These are phyloP conservation scores for Edaphochlamys debaryana DNA, from an alignment of 139 green algal species.

Conservation along the genomic window DNA sequence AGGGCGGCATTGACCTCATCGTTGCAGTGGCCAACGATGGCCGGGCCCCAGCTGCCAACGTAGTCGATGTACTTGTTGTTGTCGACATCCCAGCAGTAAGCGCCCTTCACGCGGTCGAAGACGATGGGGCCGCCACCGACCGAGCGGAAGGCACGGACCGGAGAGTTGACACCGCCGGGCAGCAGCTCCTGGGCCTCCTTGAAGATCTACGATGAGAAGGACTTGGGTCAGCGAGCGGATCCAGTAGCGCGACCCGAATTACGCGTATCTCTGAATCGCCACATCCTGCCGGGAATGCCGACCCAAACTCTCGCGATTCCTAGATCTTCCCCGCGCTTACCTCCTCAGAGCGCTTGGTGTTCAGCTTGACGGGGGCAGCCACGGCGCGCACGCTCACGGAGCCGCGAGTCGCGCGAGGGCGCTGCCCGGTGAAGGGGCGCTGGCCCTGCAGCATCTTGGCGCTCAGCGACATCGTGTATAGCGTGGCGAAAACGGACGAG, in stretches of 20 bases:
- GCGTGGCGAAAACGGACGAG: no score
- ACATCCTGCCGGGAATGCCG: background rate
- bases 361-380: conserved; percentile 45
- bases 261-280: background rate
- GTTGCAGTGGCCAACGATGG: conserved; percentile 94
- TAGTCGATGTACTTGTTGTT: conserved; percentile 98
- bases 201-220: conserved; percentile 81
- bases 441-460: conserved; percentile 17
- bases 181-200: conserved; percentile 92
- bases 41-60: conserved; percentile 96
- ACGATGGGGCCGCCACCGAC: conserved; percentile 98
- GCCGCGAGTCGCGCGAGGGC: background rate
- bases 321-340: conserved; percentile 7
- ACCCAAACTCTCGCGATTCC: background rate
- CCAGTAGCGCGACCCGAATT: no score
- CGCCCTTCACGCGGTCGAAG: conserved; percentile 97
- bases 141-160: conserved; percentile 96
- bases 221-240: background rate
- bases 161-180: conserved; percentile 97
- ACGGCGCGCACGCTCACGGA: conserved; percentile 20
- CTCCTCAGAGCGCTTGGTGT: conserved; percentile 63
- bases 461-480: conserved; percentile 1
- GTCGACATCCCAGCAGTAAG: conserved; percentile 94
- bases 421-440: conserved; percentile 17
- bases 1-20: conserved; percentile 96